A percentile compares a stretch with the other conserved stretches of the same genome.
These are phyloP conservation scores for Trichosporon asahii DNA, from an alignment of 1,284 basidiomycete genomes.

Conservation along the genomic window DNA sequence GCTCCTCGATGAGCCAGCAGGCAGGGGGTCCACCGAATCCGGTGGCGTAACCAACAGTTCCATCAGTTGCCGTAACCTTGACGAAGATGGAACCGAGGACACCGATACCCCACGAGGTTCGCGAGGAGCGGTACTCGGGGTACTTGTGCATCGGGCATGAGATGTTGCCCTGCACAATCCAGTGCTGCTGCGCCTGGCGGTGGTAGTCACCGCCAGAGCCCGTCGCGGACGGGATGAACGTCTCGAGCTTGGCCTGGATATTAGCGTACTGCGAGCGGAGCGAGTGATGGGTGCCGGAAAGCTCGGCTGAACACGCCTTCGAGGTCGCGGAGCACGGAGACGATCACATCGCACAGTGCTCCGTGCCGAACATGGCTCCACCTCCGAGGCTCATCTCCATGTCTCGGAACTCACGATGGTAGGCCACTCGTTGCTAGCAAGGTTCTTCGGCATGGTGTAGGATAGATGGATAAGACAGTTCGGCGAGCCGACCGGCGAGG, in stretches of 20 bases:
- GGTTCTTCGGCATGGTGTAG: constrained; percentile 18
- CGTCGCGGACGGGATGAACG: constrained; percentile 51
- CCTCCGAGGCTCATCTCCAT: not conserved
- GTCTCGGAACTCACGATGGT: constrained; percentile 20
- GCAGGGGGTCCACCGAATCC: constrained; percentile 58
- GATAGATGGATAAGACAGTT: not conserved
- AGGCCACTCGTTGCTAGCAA: constrained; percentile 20
- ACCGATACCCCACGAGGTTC: constrained; percentile 54
- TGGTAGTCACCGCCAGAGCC: constrained; percentile 59
- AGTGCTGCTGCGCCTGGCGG: constrained; percentile 49
- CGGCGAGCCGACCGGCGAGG: not conserved
- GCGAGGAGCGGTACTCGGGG: constrained; percentile 54
- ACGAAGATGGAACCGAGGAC: constrained; percentile 56
- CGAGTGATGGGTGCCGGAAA: not conserved
- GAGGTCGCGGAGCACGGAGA: too few species aligned
- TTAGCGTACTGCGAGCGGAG: not conserved
- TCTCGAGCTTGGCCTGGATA: constrained; percentile 49
- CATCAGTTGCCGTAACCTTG: constrained; percentile 56
- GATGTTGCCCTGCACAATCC: constrained; percentile 51
- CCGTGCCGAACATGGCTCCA: not conserved
- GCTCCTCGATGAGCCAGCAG: constrained; percentile 59
- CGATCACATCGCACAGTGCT: not conserved
- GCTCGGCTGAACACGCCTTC: too few species aligned
- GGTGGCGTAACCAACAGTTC: constrained; percentile 56
- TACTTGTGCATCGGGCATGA: constrained; percentile 56